A percentile compares a stretch with the other conserved stretches of the same genome.
phyloP scores from a whole-genome alignment of 345 rosid genomes.

The Clarkia xantiana region DNA sequence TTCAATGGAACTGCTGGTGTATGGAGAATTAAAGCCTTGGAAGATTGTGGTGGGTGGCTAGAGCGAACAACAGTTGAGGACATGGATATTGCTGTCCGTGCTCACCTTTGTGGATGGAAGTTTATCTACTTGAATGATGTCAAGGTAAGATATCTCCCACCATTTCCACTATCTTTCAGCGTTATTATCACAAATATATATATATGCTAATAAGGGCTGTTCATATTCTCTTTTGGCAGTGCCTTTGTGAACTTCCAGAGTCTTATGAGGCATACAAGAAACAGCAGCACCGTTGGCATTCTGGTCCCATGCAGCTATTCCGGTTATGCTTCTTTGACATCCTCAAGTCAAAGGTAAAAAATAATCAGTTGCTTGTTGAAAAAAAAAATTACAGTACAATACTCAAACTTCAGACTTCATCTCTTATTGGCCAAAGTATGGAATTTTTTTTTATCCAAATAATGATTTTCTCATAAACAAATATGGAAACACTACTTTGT shows the following conservation, averaged over 20 bases:
- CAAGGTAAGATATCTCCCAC: slow-evolving; percentile 27
- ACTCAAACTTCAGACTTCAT: too few species aligned
- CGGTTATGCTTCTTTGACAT: slow-evolving; percentile 64
- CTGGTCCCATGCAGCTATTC: slow-evolving; percentile 93
- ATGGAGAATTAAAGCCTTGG: slow-evolving; percentile 82
- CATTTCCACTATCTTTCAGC: not conserved
- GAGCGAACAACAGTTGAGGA: slow-evolving; percentile 88
- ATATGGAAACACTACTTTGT: too few species aligned
- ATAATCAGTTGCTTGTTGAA: too few species aligned
- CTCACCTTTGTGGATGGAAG: slow-evolving; percentile 93
- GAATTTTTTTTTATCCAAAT: too few species aligned
- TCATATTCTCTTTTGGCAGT: slow-evolving; percentile 27
- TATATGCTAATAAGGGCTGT: slow-evolving; percentile 2
- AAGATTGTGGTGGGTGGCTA: slow-evolving; percentile 94
- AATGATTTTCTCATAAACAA: too few species aligned
- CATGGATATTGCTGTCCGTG: slow-evolving; percentile 92
- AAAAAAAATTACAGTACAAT: not conserved
- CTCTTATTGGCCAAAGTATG: too few species aligned
- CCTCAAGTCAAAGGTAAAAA: slow-evolving; percentile 58
- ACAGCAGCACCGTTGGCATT: slow-evolving; percentile 97
- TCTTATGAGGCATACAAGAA: slow-evolving; percentile 91
- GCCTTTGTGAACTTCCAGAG: slow-evolving; percentile 92
- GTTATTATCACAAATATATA: not conserved
- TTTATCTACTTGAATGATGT: slow-evolving; percentile 76
- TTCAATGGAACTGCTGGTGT: slow-evolving; percentile 94